A percentile compares a stretch with the other conserved stretches of the same genome.
Conservation (phyloP, 345 rosid species). For the Abelmoschus esculentus region DNA sequence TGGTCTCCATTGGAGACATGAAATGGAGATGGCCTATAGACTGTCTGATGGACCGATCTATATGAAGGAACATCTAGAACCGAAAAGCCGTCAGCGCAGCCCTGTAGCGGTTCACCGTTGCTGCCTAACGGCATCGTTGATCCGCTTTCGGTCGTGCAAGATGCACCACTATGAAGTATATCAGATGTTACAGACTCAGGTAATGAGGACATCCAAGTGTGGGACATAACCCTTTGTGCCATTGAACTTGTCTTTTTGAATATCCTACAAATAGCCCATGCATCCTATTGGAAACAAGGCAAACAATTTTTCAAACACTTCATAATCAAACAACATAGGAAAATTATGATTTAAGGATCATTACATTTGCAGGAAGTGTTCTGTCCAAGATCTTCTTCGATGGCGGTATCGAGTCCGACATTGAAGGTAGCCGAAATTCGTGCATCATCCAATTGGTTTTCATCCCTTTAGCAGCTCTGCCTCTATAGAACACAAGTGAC, state of each 20-base stretch:
- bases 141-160: conserved; percentile 42
- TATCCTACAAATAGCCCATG: conserved; percentile 96
- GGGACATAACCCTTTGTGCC: conserved; percentile 62
- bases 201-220: conserved; percentile 40
- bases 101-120: not conserved
- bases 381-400: conserved; percentile 48
- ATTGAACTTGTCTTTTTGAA: conserved; percentile 73
- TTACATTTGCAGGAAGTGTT: conserved; percentile 61
- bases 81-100: conserved; percentile 24
- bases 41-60: conserved; percentile 18
- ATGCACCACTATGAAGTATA: conserved; percentile 24
- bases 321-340: not conserved
- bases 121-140: conserved; percentile 30
- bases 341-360: not conserved
- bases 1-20: conserved; percentile 25
- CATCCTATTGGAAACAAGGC: conserved; percentile 38
- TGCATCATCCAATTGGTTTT: conserved; percentile 99
- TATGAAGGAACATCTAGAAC: conserved; percentile 23
- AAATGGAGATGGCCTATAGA: conserved; percentile 21
- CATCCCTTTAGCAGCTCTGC: conserved; percentile 90
- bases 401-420: conserved; percentile 36
- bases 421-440: conserved; percentile 79
- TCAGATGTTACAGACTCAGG: conserved; percentile 26
- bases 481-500: conserved; percentile 85
- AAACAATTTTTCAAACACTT: not conserved